Conservation (phyloP, 495 filamentous ascomycete species). For the Bombardia bombarda region DNA sequence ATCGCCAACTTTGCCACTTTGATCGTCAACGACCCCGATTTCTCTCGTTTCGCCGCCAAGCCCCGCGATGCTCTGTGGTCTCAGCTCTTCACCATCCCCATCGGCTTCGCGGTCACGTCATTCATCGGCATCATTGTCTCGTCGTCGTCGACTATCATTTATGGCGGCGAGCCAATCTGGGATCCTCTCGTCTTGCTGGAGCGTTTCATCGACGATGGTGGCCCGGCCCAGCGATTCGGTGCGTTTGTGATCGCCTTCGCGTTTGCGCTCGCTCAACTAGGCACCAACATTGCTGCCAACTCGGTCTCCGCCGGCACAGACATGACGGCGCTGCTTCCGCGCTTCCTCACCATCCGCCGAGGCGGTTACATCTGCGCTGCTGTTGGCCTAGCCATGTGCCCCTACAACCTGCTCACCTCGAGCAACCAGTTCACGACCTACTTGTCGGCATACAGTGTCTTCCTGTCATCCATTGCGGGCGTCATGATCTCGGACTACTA, state of each 20-base stretch:
- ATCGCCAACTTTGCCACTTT: slow-evolving; percentile 92
- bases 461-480: slow-evolving; percentile 85
- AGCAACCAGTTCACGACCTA: slow-evolving; percentile 94
- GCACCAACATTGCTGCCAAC: slow-evolving; percentile 92
- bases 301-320: slow-evolving; percentile 85
- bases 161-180: slow-evolving; percentile 68
- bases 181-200: slow-evolving; percentile 73
- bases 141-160: slow-evolving; percentile 75
- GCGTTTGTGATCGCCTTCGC: slow-evolving; percentile 81
- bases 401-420: slow-evolving; percentile 70
- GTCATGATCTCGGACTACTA: slow-evolving; percentile 92
- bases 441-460: slow-evolving; percentile 90
- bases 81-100: slow-evolving; percentile 78
- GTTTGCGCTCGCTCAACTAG: slow-evolving; percentile 80
- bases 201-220: slow-evolving; percentile 65
- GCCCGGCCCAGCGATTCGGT: slow-evolving; percentile 70
- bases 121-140: slow-evolving; percentile 94
- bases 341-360: slow-evolving; percentile 81
- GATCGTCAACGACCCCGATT: slow-evolving; percentile 82
- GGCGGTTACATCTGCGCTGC: slow-evolving; percentile 84
- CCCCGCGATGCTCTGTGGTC: slow-evolving; percentile 83
- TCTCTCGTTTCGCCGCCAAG: slow-evolving; percentile 74
- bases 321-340: slow-evolving; percentile 81
- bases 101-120: slow-evolving; percentile 80
- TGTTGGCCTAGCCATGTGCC: slow-evolving; percentile 82